These are phyloP conservation scores for Aureobasidium lini DNA, from an alignment of 2,329 filamentous ascomycete genomes.

Conservation along the genomic window DNA sequence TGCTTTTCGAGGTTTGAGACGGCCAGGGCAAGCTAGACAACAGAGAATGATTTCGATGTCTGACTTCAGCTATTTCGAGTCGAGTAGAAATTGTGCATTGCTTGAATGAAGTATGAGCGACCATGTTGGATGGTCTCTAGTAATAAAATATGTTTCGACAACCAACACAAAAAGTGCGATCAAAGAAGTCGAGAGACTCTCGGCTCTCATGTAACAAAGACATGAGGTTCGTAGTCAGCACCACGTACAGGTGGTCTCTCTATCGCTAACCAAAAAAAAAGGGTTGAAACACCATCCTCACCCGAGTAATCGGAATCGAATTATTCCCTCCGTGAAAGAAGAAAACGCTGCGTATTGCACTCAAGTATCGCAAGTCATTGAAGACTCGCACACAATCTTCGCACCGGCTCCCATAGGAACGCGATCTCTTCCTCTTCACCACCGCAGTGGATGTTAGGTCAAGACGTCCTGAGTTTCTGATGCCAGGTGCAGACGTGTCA, in stretches of 20 bases:
- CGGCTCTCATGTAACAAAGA: not conserved
- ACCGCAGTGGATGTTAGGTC: conserved; percentile 9
- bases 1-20: too few relatives aligned
- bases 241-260: conserved; percentile 11
- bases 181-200: conserved; percentile 5
- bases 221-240: conserved; percentile 12
- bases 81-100: not conserved
- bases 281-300: conserved; percentile 64
- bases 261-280: conserved; percentile 33
- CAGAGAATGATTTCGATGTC: too few relatives aligned
- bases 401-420: conserved; percentile 82
- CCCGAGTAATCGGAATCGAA: conserved; percentile 93
- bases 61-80: not conserved
- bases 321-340: conserved; percentile 49
- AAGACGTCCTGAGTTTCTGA: conserved; percentile 70
- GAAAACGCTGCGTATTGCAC: conserved; percentile 89
- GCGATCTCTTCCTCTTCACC: not conserved
- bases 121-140: not conserved
- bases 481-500: conserved; percentile 80
- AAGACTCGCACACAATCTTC: conserved; percentile 70
- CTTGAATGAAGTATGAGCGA: not conserved
- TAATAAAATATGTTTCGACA: not conserved
- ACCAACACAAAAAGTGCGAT: conserved; percentile 1
- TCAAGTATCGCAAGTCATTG: conserved; percentile 60
- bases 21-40: too few relatives aligned